These are phyloP conservation scores for Chrysanthemum makinoi DNA, from an alignment of 129 eudicot genomes.

Conservation along the genomic window DNA sequence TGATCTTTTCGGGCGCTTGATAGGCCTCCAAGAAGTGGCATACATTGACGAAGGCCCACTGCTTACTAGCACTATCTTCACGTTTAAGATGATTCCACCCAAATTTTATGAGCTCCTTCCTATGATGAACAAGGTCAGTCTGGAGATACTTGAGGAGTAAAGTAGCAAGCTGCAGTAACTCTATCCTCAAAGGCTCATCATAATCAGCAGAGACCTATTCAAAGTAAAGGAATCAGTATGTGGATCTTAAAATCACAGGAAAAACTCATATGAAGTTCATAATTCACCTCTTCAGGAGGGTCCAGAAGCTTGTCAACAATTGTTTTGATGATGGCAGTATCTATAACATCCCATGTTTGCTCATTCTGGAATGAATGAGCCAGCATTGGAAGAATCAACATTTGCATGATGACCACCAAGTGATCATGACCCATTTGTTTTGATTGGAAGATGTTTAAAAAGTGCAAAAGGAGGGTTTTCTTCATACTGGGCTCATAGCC, in stretches of 20 bases:
- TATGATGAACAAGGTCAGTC: conserved; percentile 86
- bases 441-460: conserved; percentile 75
- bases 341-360: conserved; percentile 97
- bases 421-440: conserved; percentile 92
- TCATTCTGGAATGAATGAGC: conserved; percentile 96
- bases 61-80: conserved; percentile 99
- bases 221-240: conserved; percentile 14
- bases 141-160: conserved; percentile 94
- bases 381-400: conserved; percentile 96
- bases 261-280: neutral
- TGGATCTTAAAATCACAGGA: neutral
- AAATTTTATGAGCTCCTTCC: conserved; percentile 95
- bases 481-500: conserved; percentile 83
- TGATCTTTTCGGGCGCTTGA: conserved; percentile 98
- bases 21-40: conserved; percentile 99
- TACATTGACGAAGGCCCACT: conserved; percentile 99
- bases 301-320: conserved; percentile 93
- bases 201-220: conserved; percentile 87
- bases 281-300: conserved; percentile 95
- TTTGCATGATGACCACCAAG: conserved; percentile 95
- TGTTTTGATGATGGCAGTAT: conserved; percentile 77
- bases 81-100: conserved; percentile 99
- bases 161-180: conserved; percentile 95
- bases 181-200: conserved; percentile 98
- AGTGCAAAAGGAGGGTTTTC: conserved; percentile 80